Evolutionary conservation across 2,329 filamentous ascomycete genomes (phyloP), one percentile per base, ranked within the genome.

Genomic region (Atkinsonella hypoxylon): DNA sequence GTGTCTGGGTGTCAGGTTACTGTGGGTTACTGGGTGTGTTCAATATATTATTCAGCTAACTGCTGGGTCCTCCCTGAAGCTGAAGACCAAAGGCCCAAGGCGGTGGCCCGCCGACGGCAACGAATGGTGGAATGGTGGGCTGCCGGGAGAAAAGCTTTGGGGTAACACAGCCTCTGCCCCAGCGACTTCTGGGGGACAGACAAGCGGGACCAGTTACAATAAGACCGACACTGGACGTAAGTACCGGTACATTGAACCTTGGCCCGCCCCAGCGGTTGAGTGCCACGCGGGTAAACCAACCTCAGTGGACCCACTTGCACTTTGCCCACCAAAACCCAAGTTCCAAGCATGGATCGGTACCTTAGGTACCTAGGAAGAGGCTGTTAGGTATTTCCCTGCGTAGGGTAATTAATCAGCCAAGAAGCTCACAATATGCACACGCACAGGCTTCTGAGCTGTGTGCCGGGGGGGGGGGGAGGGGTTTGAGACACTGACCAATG

Each of bases 121-220:
- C 31, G 12, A 30, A 10, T 22, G 30, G 45, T 18, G 40, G 42
- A n/a, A n/a, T n/a, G n/a, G n/a, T n/a, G 40, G 11, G 26, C 6
- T 11, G 20, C 26, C 20, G 41, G 17, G 22, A 49, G 30, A 34
- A 54, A 56, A 55, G 42, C 52, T 51, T 57, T 57, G 55, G 56
- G 54, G 54, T 49, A 47, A 54, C 44, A 53, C 52, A 48, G 48
- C 48, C 47, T 38, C 18, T 13, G 38, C 51, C 51, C 49, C 51
- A 53, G 45, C 45, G 42, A 41, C 47, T n/a, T 41, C 6, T 5
- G 18, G n/a, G 13, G 34, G 5, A 18, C n/a, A n/a, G n/a, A n/a
- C n/a, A n/a, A n/a, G n/a, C n/a, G n/a, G n/a, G n/a, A n/a, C n/a
- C n/a, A n/a, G n/a, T n/a, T n/a, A n/a, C n/a, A n/a, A n/a, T n/a